A percentile compares a stretch with the other conserved stretches of the same genome.
These are phyloP conservation scores for Paecilomyces formosus DNA, from an alignment of 2,329 filamentous ascomycete species.

Conservation along the genomic window DNA sequence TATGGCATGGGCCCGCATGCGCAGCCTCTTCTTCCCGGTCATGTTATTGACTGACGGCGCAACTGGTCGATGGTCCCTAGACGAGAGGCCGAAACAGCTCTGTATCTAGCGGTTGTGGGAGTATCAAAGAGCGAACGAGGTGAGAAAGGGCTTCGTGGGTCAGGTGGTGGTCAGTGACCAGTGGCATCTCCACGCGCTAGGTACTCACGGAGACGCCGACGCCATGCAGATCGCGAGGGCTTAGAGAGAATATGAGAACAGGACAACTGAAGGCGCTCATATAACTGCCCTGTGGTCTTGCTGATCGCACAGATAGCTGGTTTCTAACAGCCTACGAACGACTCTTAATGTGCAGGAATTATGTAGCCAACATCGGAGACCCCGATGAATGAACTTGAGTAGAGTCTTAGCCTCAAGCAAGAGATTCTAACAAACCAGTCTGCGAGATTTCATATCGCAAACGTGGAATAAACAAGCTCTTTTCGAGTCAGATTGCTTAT, in stretches of 20 bases:
- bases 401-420: neutral
- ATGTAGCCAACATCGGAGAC: neutral
- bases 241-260: neutral
- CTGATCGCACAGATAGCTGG: neutral
- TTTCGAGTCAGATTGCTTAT: neutral
- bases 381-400: neutral
- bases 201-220: conserved; percentile 13
- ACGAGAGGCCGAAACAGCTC: neutral
- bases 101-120: neutral
- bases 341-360: neutral
- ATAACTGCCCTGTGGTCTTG: neutral
- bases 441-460: neutral
- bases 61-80: neutral
- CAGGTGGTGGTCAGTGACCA: conserved; percentile 16
- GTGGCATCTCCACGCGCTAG: conserved; percentile 3
- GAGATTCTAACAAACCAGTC: neutral
- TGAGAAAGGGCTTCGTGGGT: conserved; percentile 7
- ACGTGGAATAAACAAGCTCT: neutral
- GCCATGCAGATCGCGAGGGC: conserved; percentile 4
- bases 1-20: neutral
- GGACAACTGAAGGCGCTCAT: neutral
- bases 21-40: neutral
- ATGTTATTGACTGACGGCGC: neutral
- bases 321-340: neutral
- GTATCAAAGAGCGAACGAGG: neutral